phyloP scores from a whole-genome alignment of 2,329 filamentous ascomycete species.

The Curvularia hawaiiensis region DNA sequence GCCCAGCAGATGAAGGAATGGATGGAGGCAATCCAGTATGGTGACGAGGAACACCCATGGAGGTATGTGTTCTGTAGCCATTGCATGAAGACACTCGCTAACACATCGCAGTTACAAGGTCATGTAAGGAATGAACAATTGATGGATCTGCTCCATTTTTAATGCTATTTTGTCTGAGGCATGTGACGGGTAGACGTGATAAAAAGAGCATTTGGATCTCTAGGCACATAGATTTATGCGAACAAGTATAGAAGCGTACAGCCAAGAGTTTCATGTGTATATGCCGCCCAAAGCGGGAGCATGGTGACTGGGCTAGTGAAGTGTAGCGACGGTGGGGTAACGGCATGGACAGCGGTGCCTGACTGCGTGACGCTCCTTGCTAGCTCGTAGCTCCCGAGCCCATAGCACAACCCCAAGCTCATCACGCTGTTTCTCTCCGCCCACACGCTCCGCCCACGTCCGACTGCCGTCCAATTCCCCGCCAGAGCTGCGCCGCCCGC shows the following conservation, averaged over 20 bases:
- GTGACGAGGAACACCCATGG: constrained; percentile 84
- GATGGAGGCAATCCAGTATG: constrained; percentile 96
- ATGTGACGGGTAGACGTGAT: not conserved
- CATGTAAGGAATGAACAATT: constrained; percentile 6
- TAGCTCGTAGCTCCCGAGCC: constrained; percentile 18
- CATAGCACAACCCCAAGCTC: not conserved
- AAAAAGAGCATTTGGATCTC: not conserved
- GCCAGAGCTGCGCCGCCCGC: constrained; percentile 21
- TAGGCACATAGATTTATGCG: not conserved
- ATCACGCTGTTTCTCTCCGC: constrained; percentile 1
- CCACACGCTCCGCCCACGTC: constrained; percentile 7
- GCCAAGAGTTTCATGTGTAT: not conserved
- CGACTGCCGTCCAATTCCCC: constrained; percentile 23
- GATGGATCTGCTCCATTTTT: not conserved
- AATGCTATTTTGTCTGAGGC: not conserved
- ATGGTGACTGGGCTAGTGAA: not conserved
- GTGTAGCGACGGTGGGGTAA: constrained; percentile 15
- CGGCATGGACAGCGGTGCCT: constrained; percentile 14
- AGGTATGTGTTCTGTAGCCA: constrained; percentile 61
- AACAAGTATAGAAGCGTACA: not conserved
- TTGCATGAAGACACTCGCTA: constrained; percentile 17
- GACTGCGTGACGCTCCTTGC: constrained; percentile 17
- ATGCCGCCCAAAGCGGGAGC: not conserved
- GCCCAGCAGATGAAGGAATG: constrained; percentile 89
- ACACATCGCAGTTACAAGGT: constrained; percentile 38